These are phyloP conservation scores for Melaleuca alternifolia DNA, from an alignment of 345 rosid genomes.

Conservation along the genomic window DNA sequence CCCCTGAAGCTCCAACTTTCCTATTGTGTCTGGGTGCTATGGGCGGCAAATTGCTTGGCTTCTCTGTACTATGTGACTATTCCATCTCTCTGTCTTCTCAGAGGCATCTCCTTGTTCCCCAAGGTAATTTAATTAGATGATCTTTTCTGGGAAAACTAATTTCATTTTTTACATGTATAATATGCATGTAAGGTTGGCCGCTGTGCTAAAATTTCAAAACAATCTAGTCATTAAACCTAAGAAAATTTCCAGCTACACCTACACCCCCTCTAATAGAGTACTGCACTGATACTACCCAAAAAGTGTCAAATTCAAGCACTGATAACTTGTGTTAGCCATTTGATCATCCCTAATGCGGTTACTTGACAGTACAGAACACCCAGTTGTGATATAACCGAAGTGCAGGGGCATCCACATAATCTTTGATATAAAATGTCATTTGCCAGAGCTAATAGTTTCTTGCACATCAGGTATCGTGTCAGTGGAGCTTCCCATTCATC, in stretches of 20 bases:
- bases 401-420: not conserved
- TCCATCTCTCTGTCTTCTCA: constrained; percentile 31
- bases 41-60: constrained; percentile 23
- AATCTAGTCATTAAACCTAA: not conserved
- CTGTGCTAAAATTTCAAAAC: not conserved
- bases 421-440: not conserved
- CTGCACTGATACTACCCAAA: not conserved
- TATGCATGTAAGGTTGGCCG: not conserved
- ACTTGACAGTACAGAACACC: not conserved
- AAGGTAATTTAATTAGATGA: not conserved
- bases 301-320: not conserved
- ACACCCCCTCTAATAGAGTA: not conserved
- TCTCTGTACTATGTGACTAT: constrained; percentile 21
- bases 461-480: constrained; percentile 15
- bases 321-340: not conserved
- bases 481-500: constrained; percentile 24
- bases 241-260: not conserved
- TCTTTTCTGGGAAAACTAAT: not conserved
- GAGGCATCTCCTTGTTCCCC: constrained; percentile 30
- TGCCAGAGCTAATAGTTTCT: not conserved
- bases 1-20: constrained; percentile 17
- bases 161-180: not conserved
- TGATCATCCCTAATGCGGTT: not conserved
- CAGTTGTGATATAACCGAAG: not conserved
- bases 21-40: constrained; percentile 2